phyloP scores from a whole-genome alignment of 2,329 filamentous ascomycete species.

The Fusarium keratoplasticum region DNA sequence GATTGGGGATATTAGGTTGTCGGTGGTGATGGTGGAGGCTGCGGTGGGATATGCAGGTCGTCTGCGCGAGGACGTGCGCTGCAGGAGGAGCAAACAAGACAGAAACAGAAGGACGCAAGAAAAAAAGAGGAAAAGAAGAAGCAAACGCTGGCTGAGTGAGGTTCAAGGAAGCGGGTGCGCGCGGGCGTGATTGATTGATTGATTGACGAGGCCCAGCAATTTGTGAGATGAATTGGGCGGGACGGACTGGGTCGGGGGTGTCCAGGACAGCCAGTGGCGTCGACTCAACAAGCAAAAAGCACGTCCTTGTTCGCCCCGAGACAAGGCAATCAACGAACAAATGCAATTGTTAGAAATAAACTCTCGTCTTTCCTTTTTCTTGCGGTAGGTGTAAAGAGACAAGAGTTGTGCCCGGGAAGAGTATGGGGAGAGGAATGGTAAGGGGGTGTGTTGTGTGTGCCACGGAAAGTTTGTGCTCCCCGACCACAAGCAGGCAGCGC shows the following conservation, averaged over 20 bases:
- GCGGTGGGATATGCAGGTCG: neutral
- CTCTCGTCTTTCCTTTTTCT: neutral
- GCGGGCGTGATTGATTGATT: neutral
- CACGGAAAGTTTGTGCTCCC: neutral
- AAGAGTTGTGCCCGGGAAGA: neutral
- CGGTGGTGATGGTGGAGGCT: neutral
- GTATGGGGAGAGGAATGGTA: conserved; percentile 26
- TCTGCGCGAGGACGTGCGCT: conserved; percentile 1
- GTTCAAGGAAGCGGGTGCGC: neutral
- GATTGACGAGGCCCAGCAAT: neutral
- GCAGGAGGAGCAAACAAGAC: neutral
- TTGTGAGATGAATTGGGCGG: neutral
- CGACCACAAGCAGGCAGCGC: neutral
- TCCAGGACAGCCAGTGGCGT: neutral
- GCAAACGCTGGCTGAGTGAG: neutral
- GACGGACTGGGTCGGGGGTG: neutral
- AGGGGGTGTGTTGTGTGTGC: conserved; percentile 1
- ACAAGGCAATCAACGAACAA: neutral
- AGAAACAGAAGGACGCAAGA: neutral
- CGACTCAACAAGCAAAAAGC: neutral
- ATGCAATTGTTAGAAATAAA: neutral
- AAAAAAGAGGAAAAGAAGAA: neutral
- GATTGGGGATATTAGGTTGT: conserved; percentile 2
- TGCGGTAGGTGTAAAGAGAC: conserved; percentile 13
- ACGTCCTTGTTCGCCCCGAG: conserved; percentile 7